Base-by-base conservation (phyloP, 768 basidiomycete species). In the Pleurotus sapidus region DNA sequence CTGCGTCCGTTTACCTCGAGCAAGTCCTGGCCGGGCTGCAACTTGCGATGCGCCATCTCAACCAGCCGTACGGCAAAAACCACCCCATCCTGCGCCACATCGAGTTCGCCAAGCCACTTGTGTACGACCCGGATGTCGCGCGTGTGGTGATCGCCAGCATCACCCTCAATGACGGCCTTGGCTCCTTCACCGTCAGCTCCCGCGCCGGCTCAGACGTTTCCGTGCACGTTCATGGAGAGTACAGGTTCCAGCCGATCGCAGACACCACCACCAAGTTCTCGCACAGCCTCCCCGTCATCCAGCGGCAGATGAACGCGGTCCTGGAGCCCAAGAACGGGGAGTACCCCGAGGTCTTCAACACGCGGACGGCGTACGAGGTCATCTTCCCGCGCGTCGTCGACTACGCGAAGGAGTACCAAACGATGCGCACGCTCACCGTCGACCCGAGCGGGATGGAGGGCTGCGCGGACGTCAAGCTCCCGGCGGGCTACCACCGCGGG, bases 341-440 rank as follows among this genome's bases (percentile, higher is more conserved):
- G 15, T 56, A 46, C 0, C 65, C 69, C 1, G 84, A 86, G 65
- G 75, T 74, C 0, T 86, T 87, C 66, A 78, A 76, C 2, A 75
- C 79, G 17, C 81, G 78, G 38, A 83, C 81, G 0, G 68, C 77
- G 0, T 91, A 91, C 65, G 80, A 88, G 42, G 74, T 84, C 38
- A 80, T 89, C 49, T 89, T 90, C 62, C 79, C 87, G 18, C 82
- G 85, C 5, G 75, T 90, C 46, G 88, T 91, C 23, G 75, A 80
- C 14, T 91, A 91, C 61, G 75, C 80, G 1, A 67, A 74, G 34
- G 69, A 74, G 25, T 89, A 86, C 65, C 87, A 78, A 23, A 79
- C 83, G 12, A 79, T 91, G 56, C 73, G 76, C 57, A 76, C 77
- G 0, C 69, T 91, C 30, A 77, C 77, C 4, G 72, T 89, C 55